Evolutionary conservation across 1,139 yeast genomes (phyloP).

Genomic region (Geotrichum siamense): DNA sequence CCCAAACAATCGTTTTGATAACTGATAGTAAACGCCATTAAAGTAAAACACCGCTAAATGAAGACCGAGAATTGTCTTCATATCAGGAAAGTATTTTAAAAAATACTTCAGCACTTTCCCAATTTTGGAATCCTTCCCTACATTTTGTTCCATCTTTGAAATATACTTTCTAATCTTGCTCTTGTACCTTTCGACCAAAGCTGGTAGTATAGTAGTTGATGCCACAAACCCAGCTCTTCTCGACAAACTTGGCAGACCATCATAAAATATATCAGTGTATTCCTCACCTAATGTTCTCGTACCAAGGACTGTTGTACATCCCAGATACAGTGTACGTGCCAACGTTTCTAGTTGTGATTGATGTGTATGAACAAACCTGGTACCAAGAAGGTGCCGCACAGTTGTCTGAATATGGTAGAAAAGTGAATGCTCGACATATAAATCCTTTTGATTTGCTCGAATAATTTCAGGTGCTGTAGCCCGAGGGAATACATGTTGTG

Average conservation of each 20-base stretch:
- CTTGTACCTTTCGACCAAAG: neutral
- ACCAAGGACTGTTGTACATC: slow-evolving; percentile 66
- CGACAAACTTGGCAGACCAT: neutral
- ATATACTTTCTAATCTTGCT: neutral
- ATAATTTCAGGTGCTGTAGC: slow-evolving; percentile 42
- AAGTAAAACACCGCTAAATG: slow-evolving; percentile 81
- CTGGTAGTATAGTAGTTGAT: neutral
- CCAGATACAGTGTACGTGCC: slow-evolving; percentile 55
- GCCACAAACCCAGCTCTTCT: slow-evolving; percentile 2
- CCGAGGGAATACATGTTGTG: slow-evolving; percentile 29
- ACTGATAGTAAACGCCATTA: slow-evolving; percentile 51
- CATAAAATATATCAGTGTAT: slow-evolving; percentile 73
- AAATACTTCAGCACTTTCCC: neutral
- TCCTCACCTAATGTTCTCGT: slow-evolving; percentile 89
- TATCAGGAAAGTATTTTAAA: slow-evolving; percentile 4
- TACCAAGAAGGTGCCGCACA: slow-evolving; percentile 51
- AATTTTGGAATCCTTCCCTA: neutral
- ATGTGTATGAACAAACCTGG: slow-evolving; percentile 41
- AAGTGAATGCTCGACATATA: slow-evolving; percentile 55
- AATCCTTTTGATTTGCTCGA: slow-evolving; percentile 82
- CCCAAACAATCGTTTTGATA: slow-evolving; percentile 72
- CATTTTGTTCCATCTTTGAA: neutral
- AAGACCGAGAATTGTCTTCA: slow-evolving; percentile 32
- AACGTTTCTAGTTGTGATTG: slow-evolving; percentile 39
- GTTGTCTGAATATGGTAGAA: slow-evolving; percentile 51